Conservation (phyloP, 179 eudicot genomes). For the Patellifolia procumbens region DNA sequence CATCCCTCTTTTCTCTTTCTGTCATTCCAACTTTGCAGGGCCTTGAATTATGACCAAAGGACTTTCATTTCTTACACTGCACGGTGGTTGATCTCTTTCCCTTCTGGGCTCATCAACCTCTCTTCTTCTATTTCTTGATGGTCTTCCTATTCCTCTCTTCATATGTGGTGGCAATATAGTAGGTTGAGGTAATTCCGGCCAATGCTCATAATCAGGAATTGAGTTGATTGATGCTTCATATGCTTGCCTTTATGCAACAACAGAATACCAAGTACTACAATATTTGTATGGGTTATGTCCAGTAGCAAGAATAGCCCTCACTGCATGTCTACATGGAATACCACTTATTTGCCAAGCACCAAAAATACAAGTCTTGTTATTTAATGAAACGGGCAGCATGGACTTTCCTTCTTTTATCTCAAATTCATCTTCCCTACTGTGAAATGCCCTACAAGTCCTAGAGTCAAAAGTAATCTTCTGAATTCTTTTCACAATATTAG, state of each 20-base stretch:
- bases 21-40: no score
- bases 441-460: not conserved
- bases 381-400: not conserved
- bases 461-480: no score
- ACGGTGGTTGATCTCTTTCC: not conserved
- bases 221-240: not conserved
- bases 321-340: not conserved
- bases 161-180: no score
- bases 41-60: no score
- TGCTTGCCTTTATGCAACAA: not conserved
- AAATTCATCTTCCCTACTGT: not conserved
- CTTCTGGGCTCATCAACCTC: not conserved
- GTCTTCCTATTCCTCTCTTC: no score
- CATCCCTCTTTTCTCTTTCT: no score
- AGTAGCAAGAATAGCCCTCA: not conserved
- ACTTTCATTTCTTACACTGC: not conserved
- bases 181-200: no score
- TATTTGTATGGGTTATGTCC: not conserved
- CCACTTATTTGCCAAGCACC: not conserved
- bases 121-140: not conserved
- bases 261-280: not conserved
- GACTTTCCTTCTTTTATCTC: not conserved
- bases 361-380: not conserved
- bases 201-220: no score
- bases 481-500: no score